Percentiles rank a stretch among this genome's conserved stretches.
These are phyloP conservation scores for Brassica napus DNA, from an alignment of 345 rosid species.

Conservation along the genomic window DNA sequence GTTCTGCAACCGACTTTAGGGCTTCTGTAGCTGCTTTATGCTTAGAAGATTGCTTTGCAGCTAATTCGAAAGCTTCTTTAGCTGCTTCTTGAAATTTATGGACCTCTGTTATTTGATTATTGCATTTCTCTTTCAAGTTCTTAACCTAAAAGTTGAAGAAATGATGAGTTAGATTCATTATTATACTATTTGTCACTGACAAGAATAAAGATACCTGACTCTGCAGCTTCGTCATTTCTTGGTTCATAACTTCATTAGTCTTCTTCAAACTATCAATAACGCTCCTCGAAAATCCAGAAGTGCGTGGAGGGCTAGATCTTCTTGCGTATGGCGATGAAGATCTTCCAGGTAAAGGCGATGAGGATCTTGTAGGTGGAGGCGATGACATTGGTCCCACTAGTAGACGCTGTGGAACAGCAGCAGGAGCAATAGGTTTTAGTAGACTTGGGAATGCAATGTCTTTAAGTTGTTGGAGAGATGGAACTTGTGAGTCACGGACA, in stretches of 20 bases:
- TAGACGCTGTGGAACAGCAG: conserved; percentile 13
- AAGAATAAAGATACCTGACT: conserved; percentile 54
- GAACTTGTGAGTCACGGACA: conserved; percentile 74
- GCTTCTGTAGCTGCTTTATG: conserved; percentile 55
- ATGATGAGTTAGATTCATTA: not conserved
- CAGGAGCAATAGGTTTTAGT: conserved; percentile 49
- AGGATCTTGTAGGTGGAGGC: conserved; percentile 39
- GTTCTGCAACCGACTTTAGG: conserved; percentile 50
- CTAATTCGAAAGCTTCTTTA: conserved; percentile 51
- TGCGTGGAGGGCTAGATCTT: conserved; percentile 78
- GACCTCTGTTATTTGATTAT: conserved; percentile 62
- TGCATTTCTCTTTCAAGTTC: conserved; percentile 60
- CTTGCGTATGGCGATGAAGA: conserved; percentile 47
- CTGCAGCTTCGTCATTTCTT: conserved; percentile 71
- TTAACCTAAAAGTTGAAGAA: conserved; percentile 50
- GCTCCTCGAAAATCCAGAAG: conserved; percentile 65
- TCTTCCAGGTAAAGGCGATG: conserved; percentile 47
- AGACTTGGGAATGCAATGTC: conserved; percentile 78
- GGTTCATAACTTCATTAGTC: conserved; percentile 80
- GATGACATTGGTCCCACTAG: conserved; percentile 28
- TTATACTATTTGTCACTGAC: not conserved
- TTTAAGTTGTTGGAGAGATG: conserved; percentile 63
- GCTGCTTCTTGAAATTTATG: conserved; percentile 48
- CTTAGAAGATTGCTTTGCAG: conserved; percentile 54
- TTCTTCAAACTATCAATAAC: conserved; percentile 85